A percentile compares a stretch with the other conserved stretches of the same genome.
Evolutionary conservation across 768 basidiomycete genomes (phyloP).

Genomic region (Cubamyces lactineus): DNA sequence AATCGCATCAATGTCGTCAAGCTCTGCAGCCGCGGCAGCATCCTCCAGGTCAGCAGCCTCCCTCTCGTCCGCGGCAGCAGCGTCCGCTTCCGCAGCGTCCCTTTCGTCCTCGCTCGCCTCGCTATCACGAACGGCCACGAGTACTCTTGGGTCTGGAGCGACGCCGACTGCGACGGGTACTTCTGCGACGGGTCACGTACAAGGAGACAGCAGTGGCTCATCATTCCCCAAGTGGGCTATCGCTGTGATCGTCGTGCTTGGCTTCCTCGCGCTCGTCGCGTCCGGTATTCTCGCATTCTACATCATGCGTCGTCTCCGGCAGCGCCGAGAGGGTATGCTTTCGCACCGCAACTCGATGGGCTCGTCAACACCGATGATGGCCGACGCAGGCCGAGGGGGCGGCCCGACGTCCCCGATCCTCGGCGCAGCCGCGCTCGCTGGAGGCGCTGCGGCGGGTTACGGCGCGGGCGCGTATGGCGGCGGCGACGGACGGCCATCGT

Average conservation of each 20-base stretch:
- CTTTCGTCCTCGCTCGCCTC: conserved; percentile 33
- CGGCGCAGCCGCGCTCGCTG: conserved; percentile 35
- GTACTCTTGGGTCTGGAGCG: conserved; percentile 3
- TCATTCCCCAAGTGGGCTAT: conserved; percentile 89
- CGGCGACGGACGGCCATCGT: conserved; percentile 37
- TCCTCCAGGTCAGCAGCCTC: conserved; percentile 44
- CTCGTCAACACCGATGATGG: conserved; percentile 84
- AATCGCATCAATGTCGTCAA: conserved; percentile 54
- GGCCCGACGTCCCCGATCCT: conserved; percentile 53
- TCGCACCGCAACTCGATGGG: conserved; percentile 77
- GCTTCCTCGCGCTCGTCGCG: conserved; percentile 79
- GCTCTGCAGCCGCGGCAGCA: conserved; percentile 44
- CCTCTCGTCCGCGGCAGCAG: conserved; percentile 40
- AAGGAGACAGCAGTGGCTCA: conserved; percentile 40
- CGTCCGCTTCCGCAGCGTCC: conserved; percentile 31
- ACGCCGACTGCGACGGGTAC: conserved; percentile 24
- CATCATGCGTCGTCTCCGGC: conserved; percentile 69
- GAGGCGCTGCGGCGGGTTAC: conserved; percentile 35
- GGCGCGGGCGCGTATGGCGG: conserved; percentile 32
- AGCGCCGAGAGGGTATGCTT: conserved; percentile 46
- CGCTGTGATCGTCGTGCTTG: conserved; percentile 85
- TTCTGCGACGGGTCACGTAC: conserved; percentile 43
- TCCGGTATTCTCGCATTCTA: conserved; percentile 71
- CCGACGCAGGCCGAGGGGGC: conserved; percentile 47
- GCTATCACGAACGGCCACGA: conserved; percentile 14